Base-by-base conservation (phyloP, 139 green algal species). In the Picochlorum sp. region DNA sequence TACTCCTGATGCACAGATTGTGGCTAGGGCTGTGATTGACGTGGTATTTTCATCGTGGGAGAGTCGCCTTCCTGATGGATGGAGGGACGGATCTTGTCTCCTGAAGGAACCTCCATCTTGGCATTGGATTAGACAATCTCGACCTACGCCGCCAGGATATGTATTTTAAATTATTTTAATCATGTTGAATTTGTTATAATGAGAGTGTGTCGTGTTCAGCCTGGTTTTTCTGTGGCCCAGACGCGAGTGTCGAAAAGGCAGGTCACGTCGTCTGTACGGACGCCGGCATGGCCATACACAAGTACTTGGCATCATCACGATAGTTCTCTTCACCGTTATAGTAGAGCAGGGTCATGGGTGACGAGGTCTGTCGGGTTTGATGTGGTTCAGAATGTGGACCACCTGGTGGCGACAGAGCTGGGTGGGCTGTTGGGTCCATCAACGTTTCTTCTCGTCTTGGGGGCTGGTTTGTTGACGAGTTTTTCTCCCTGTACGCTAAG, bases 401-500 rank as follows among this genome's bases (percentile, higher is more conserved):
- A 60, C 2, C 62, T 87, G 10, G 80, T 88, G 23, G 24, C 60
- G 2, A 18, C 37, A 14, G 62, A 83, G 50, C 69, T 86, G 1
- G 65, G 77, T 63, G 83, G 77, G 49, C 66, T 95, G 34, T 41
- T 41, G 0, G 78, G 79, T 0, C 86, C 89, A 6, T 20, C 79
- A 8, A 90, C 75, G 3, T 87, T 86, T 65, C 45, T 72, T 2
- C 64, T 91, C 3, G 81, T 95, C 4, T 69, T 95, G 21, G 72
- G 31, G 2, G 91, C 93, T 0, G 93, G 93, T 6, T 74, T 99
- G 55, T 45, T 89, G 3, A 98, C 92, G 21, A 93, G 81, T 70
- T 66, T 99, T 11, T 97, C 91, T 3, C 93, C 93, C 18, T 99
- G 89, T 73, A 95, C 86, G 0, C 71, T 95, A 4, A 88, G 75